Evolutionary conservation across 2,329 filamentous ascomycete genomes (phyloP), one percentile per base, ranked within the genome.

Genomic region (Calonectria leucothoes): DNA sequence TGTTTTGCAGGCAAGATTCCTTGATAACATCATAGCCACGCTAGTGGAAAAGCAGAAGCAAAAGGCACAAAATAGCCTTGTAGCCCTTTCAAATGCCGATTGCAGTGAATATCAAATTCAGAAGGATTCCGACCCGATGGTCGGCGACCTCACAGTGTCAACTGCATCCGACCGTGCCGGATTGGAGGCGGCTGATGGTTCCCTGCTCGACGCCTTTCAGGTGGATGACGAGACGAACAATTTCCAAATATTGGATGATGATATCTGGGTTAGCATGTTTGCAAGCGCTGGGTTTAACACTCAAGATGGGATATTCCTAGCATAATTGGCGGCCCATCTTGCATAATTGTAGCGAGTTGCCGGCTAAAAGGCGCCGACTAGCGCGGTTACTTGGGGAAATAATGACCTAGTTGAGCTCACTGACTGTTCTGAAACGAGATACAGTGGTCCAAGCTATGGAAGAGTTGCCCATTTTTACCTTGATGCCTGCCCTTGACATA

Each of bases 1-100:
- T 51, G 80, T 79, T 4, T 75, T 84, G 11, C 83, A 84, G 72
- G 77, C 83, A 12, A 75, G 74, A 12, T 84, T 84, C 39, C 74
- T 84, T 2, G 67, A 74, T 25, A 82, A 77, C 33, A 73, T 82
- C 11, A 57, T 76, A 0, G 14, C 67, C 6, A 52, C 66, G 39
- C 25, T 67, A n/a, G 3, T 66, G 11, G 57, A 73, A 17, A 64
- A 51, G 20, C 67, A 66, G 11, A 69, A 52, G 31, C 35, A 68
- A 27, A 66, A 27, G 11, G 11, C 20, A 39, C 33, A 55, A 4
- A 61, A 14, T n/a, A 31, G 12, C 2, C 17, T 42, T 31, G 8
- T 31, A 8, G 25, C 15, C 6, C 33, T 39, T 10, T 14, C 17
- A 2, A 42, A 20, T 12, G 27, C 37, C 11, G 17, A 39, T n/a